These are phyloP conservation scores for Strobilomyces confusus DNA, from an alignment of 768 basidiomycete genomes.

Conservation along the genomic window DNA sequence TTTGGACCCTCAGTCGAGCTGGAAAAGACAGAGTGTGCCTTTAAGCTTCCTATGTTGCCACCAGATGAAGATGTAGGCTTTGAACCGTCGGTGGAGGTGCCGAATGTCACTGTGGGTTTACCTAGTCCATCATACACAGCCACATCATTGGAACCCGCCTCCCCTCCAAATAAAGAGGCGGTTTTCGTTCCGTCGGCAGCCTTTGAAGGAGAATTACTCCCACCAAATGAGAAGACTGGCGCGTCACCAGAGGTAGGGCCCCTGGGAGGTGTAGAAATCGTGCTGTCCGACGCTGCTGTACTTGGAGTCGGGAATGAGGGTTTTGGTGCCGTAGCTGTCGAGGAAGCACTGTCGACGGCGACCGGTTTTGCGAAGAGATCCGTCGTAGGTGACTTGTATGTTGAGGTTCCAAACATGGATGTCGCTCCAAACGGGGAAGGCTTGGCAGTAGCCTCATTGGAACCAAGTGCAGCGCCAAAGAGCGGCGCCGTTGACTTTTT, in stretches of 20 bases:
- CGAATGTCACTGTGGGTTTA: conserved; percentile 15
- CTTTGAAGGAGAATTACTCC: conserved; percentile 11
- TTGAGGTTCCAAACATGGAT: conserved; percentile 22
- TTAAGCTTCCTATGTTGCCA: conserved; percentile 4
- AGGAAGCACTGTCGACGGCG: conserved; percentile 13
- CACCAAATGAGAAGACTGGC: conserved; percentile 21
- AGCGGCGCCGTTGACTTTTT: conserved; percentile 26
- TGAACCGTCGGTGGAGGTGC: conserved; percentile 7
- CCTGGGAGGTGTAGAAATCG: conserved; percentile 14
- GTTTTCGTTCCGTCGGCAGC: conserved; percentile 14
- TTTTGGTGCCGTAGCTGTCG: conserved; percentile 20
- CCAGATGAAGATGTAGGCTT: conserved; percentile 13
- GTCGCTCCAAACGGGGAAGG: conserved; percentile 15
- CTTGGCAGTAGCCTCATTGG: conserved; percentile 24
- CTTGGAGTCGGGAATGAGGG: conserved; percentile 11
- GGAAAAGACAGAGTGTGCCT: conserved; percentile 1
- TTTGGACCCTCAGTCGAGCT: conserved; percentile 6
- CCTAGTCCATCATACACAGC: too few species aligned
- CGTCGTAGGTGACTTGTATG: conserved; percentile 13
- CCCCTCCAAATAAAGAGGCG: conserved; percentile 17
- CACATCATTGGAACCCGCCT: too few species aligned
- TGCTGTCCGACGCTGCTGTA: conserved; percentile 14
- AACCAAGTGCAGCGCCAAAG: conserved; percentile 13
- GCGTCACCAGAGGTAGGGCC: conserved; percentile 11
- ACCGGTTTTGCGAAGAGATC: conserved; percentile 15